Base-by-base conservation (phyloP, 305 asterid genomes). In the Fraxinus nigra region DNA sequence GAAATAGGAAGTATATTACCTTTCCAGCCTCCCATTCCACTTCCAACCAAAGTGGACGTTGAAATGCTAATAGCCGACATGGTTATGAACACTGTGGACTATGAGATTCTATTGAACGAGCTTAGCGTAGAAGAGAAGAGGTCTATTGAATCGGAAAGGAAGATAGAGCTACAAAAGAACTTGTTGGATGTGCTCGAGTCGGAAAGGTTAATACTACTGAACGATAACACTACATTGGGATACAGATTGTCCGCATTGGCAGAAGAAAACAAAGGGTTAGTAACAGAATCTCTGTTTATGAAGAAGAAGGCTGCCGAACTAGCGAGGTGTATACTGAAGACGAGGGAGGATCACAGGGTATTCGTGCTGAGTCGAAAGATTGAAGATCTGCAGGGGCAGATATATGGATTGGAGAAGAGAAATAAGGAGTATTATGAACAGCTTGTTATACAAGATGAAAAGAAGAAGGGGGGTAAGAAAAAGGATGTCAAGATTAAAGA, bases 101-200 rank as follows among this genome's bases (percentile, higher is more conserved):
- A 85, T 18, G 97, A 94, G 30, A 79, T 95, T 4, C 72, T 92
- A 13, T 16, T 81, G 65, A 80, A 89, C 5, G 99, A 95, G 90
- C 89, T 93, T 3, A 79, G 34, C n/a, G 77, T 46, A 26, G 92
- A 84, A 74, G 99, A 94, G 81, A 89, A 81, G 77, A 82, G 82
- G 70, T 84, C 85, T 78, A 85, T 77, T 0, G 98, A 94, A 80
- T 93, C 97, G 0, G 87, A 87, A 0, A 88, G 94, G 87, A 95
- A 95, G 87, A 88, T 87, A 76, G 98, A 94, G 67, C 89, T 95
- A 86, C 98, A 95, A 87, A 89, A 85, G 87, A 95, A 95, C 85
- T 83, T 94, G 85, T 20, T 95, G 86, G 97, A 92, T 14, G 94
- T 92, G 81, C 79, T 92, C 82, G 97, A 92, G 79, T 91, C 97